Percentiles rank a stretch among this genome's conserved stretches.
Conservation (phyloP, 2,329 filamentous ascomycete species). For the Penicillium janthinellum region DNA sequence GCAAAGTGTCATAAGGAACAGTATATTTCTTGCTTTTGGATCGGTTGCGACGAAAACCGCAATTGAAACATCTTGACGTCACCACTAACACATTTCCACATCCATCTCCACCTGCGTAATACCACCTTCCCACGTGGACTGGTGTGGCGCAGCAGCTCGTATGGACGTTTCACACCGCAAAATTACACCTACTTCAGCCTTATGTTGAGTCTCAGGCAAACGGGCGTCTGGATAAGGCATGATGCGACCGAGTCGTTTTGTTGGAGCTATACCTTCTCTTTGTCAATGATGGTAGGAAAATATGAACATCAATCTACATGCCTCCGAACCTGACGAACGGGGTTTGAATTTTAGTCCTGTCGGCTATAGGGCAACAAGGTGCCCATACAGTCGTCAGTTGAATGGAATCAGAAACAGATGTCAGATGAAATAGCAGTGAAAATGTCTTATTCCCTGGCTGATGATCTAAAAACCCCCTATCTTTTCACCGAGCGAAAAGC, state of each 20-base stretch:
- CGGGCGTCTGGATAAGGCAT: too few relatives aligned
- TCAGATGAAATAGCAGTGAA: too few relatives aligned
- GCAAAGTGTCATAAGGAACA: slow-evolving; percentile 19
- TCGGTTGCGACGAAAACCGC: slow-evolving; percentile 3
- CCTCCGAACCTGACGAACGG: not conserved
- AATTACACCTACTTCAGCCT: slow-evolving; percentile 14
- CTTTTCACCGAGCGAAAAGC: too few relatives aligned
- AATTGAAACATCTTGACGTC: slow-evolving; percentile 29
- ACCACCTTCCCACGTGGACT: slow-evolving; percentile 20
- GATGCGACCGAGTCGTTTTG: not conserved
- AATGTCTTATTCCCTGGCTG: too few relatives aligned
- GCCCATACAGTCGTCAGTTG: too few relatives aligned
- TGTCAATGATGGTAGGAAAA: not conserved
- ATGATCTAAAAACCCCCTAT: too few relatives aligned
- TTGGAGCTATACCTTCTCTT: not conserved
- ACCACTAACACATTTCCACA: slow-evolving; percentile 21
- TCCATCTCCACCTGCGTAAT: slow-evolving; percentile 16
- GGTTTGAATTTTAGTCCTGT: too few relatives aligned
- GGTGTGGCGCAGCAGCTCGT: slow-evolving; percentile 24
- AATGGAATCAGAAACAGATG: too few relatives aligned
- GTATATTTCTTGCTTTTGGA: not conserved
- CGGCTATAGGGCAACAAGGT: too few relatives aligned
- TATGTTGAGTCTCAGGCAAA: not conserved
- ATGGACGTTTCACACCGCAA: slow-evolving; percentile 2
- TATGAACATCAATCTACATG: not conserved